Evolutionary conservation across 1,284 basidiomycete species (phyloP).

Genomic region (Porodaedalea pini): DNA sequence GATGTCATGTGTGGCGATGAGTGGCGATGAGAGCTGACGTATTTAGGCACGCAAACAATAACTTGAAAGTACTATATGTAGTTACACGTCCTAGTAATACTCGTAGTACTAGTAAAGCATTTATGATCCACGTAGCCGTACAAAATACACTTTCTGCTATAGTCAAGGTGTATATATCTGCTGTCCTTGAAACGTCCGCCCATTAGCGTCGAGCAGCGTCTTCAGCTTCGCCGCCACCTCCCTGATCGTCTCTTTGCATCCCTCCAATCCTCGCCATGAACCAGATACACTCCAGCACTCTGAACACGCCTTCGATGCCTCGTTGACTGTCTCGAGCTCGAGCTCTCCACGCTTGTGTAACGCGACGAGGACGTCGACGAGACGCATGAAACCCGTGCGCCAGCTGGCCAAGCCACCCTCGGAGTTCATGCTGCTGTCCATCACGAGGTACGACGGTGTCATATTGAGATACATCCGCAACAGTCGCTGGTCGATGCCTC

Average conservation of each 20-base stretch:
- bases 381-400: conserved; percentile 59
- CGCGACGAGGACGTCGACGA: conserved; percentile 67
- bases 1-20: no score
- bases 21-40: conserved; percentile 1
- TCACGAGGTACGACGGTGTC: conserved; percentile 70
- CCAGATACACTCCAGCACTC: conserved; percentile 75
- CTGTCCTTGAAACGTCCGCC: conserved; percentile 62
- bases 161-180: conserved; percentile 55
- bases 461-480: conserved; percentile 63
- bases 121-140: no score
- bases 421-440: conserved; percentile 64
- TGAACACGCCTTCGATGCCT: conserved; percentile 71
- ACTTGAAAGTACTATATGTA: no score
- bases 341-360: conserved; percentile 61
- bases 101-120: neutral
- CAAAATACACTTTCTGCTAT: neutral
- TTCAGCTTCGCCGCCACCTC: conserved; percentile 60
- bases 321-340: conserved; percentile 67
- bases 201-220: conserved; percentile 60
- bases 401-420: conserved; percentile 55
- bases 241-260: conserved; percentile 54
- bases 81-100: no score
- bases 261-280: conserved; percentile 62
- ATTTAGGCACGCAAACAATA: neutral
- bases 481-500: conserved; percentile 56